Evolutionary conservation across 2,329 filamentous ascomycete genomes (phyloP).

Genomic region (Colletotrichum sp.): DNA sequence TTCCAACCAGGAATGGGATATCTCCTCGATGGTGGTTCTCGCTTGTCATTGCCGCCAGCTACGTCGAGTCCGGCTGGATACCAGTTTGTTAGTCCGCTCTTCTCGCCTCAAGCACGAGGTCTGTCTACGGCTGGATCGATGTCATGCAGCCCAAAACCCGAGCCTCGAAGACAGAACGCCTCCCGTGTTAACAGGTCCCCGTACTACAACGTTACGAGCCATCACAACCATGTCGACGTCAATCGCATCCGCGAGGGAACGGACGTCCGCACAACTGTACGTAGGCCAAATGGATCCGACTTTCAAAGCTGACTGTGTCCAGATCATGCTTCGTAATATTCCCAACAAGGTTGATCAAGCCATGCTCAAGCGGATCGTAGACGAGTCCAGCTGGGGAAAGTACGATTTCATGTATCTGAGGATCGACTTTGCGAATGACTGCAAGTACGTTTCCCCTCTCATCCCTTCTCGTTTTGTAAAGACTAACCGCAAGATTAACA

Average conservation of each 20-base stretch:
- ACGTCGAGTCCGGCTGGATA: background rate
- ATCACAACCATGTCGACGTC: constrained; percentile 69
- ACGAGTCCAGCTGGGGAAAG: constrained; percentile 78
- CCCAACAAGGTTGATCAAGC: constrained; percentile 86
- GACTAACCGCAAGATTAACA: background rate
- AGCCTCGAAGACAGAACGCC: constrained; percentile 55
- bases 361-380: constrained; percentile 80
- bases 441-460: constrained; percentile 67
- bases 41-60: background rate
- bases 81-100: constrained; percentile 25
- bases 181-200: constrained; percentile 49
- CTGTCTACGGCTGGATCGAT: background rate
- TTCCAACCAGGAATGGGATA: constrained; percentile 32
- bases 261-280: constrained; percentile 78
- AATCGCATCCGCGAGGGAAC: constrained; percentile 66
- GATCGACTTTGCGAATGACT: constrained; percentile 85
- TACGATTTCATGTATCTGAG: constrained; percentile 97
- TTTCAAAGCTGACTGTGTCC: background rate
- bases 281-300: constrained; percentile 27
- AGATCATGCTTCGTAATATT: constrained; percentile 96
- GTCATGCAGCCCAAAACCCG: constrained; percentile 36
- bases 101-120: constrained; percentile 18
- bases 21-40: constrained; percentile 27
- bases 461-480: background rate
- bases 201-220: constrained; percentile 52